Evolutionary conservation across 2,329 filamentous ascomycete genomes (phyloP).

Genomic region (Aspergillus melleus): DNA sequence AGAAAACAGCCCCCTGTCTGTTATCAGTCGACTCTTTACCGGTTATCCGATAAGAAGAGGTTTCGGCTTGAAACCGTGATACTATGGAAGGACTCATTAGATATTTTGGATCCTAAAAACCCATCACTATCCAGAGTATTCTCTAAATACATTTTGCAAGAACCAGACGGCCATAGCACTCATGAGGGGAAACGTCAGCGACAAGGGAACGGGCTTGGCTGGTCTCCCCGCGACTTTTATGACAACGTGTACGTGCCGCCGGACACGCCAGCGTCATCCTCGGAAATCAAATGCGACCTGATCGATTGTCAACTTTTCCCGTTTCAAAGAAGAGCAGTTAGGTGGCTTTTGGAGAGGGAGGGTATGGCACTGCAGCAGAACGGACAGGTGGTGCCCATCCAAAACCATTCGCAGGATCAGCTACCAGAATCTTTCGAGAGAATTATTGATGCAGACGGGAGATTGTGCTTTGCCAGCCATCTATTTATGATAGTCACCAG

Average conservation of each 20-base stretch:
- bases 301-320: conserved; percentile 46
- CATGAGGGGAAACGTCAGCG: not conserved
- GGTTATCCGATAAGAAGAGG: conserved; percentile 15
- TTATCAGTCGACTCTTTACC: conserved; percentile 33
- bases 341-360: conserved; percentile 49
- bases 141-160: conserved; percentile 30
- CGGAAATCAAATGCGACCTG: conserved; percentile 34
- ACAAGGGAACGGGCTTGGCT: conserved; percentile 11
- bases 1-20: conserved; percentile 26
- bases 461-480: conserved; percentile 42
- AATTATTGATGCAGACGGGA: conserved; percentile 39
- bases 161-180: conserved; percentile 11
- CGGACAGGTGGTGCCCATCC: conserved; percentile 28
- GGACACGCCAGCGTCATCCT: conserved; percentile 31
- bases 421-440: conserved; percentile 42
- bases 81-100: conserved; percentile 38
- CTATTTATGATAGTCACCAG: conserved; percentile 42
- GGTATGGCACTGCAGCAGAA: conserved; percentile 35
- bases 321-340: conserved; percentile 49
- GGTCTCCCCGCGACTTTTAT: conserved; percentile 47
- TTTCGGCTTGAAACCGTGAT: conserved; percentile 32
- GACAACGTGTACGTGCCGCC: conserved; percentile 48
- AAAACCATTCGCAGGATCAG: conserved; percentile 2
- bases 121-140: conserved; percentile 24
- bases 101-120: conserved; percentile 24